These are phyloP conservation scores for Chrysosporium keratinophilum DNA, from an alignment of 2,329 filamentous ascomycete genomes.

Conservation along the genomic window DNA sequence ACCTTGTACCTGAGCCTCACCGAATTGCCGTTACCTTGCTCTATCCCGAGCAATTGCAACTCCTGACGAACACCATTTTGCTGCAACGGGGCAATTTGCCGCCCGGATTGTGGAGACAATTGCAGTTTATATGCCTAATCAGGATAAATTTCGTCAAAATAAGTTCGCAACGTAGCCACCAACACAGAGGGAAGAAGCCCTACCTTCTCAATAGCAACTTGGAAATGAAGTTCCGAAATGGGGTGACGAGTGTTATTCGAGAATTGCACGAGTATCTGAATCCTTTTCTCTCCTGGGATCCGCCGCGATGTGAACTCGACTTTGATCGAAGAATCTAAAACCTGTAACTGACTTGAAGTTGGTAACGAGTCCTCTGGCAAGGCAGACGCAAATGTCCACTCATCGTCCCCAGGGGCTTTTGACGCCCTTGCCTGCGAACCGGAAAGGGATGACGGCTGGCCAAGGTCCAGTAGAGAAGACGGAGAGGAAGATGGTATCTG, in stretches of 20 bases:
- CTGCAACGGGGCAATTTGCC: constrained; percentile 59
- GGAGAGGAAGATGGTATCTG: constrained; percentile 19
- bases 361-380: constrained; percentile 56
- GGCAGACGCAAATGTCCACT: constrained; percentile 88
- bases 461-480: constrained; percentile 29
- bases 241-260: constrained; percentile 65
- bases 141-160: constrained; percentile 14
- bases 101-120: constrained; percentile 75
- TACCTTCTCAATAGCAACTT: constrained; percentile 89
- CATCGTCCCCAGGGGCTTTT: constrained; percentile 59
- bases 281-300: constrained; percentile 44
- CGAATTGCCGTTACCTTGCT: constrained; percentile 60
- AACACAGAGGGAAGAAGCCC: constrained; percentile 15
- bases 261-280: constrained; percentile 68
- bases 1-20: constrained; percentile 87
- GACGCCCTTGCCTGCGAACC: constrained; percentile 25
- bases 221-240: constrained; percentile 74
- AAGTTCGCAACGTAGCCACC: not conserved
- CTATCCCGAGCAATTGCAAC: constrained; percentile 66
- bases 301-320: constrained; percentile 63
- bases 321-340: constrained; percentile 60
- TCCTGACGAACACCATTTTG: constrained; percentile 71
- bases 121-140: constrained; percentile 65
- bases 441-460: constrained; percentile 16
- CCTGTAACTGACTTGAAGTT: constrained; percentile 51